Evolutionary conservation across 305 asterid species (phyloP).

Genomic region (Plantago rigida): DNA sequence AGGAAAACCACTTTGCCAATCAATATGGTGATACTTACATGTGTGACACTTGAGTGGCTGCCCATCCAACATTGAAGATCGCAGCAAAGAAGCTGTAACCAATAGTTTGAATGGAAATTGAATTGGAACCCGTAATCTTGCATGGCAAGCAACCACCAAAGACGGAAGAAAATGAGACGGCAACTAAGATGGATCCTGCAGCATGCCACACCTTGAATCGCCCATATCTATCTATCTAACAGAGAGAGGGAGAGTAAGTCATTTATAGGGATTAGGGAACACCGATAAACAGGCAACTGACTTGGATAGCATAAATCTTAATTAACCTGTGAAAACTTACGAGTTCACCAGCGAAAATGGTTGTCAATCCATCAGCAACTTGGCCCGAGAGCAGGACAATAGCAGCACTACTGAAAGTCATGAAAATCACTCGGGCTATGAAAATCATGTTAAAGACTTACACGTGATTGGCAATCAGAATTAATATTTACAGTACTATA

Average conservation of each 20-base stretch:
- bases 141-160: conserved; percentile 92
- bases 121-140: conserved; percentile 57
- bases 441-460: too few relatives aligned
- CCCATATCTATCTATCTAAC: conserved; percentile 80
- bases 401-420: conserved; percentile 57
- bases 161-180: conserved; percentile 74
- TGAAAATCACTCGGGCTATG: conserved; percentile 3
- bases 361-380: conserved; percentile 75
- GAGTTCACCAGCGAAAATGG: conserved; percentile 82
- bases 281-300: not conserved
- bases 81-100: conserved; percentile 76
- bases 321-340: conserved; percentile 29
- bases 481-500: too few relatives aligned
- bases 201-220: conserved; percentile 78
- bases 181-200: conserved; percentile 69
- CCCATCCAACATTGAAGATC: conserved; percentile 83
- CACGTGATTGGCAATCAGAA: too few relatives aligned
- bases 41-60: conserved; percentile 94
- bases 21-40: conserved; percentile 39
- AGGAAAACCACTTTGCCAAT: not conserved
- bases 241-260: conserved; percentile 16
- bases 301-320: not conserved
- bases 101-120: conserved; percentile 46
- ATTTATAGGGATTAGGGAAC: conserved; percentile 10
- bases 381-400: conserved; percentile 88